A percentile compares a stretch with the other conserved stretches of the same genome.
Conservation (phyloP, 805 yeast genomes). For the Pichia deserticola region DNA sequence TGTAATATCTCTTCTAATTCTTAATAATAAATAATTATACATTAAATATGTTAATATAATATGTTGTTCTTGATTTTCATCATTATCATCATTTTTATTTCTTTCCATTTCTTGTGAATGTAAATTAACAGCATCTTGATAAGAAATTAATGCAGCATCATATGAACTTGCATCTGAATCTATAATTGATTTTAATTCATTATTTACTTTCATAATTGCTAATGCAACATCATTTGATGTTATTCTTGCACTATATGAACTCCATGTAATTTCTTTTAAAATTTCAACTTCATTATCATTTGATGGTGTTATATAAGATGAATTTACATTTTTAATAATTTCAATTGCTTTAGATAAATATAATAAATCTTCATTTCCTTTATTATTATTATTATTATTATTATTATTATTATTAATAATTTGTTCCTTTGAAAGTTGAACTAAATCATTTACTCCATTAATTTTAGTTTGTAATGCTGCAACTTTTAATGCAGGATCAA, state of each 20-base stretch:
- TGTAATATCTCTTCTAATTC: constrained; percentile 63
- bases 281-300: constrained; percentile 13
- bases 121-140: constrained; percentile 62
- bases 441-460: constrained; percentile 38
- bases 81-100: constrained; percentile 37
- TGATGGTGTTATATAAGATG: constrained; percentile 30
- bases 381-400: too few species aligned
- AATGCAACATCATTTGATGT: constrained; percentile 68
- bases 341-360: constrained; percentile 33
- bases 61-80: constrained; percentile 61
- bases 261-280: constrained; percentile 38
- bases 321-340: constrained; percentile 30
- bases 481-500: constrained; percentile 59
- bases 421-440: constrained; percentile 37
- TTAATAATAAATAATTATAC: constrained; percentile 56
- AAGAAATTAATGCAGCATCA: constrained; percentile 50
- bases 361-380: constrained; percentile 10
- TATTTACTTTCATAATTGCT: constrained; percentile 37
- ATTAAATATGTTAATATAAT: constrained; percentile 69
- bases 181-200: constrained; percentile 25
- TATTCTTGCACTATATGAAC: constrained; percentile 49
- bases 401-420: constrained; percentile 28
- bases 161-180: constrained; percentile 38
- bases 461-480: constrained; percentile 24
- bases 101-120: constrained; percentile 52